A percentile compares a stretch with the other conserved stretches of the same genome.
phyloP scores from a whole-genome alignment of 148 eudicot genomes.

The Spergularia bocconei region DNA sequence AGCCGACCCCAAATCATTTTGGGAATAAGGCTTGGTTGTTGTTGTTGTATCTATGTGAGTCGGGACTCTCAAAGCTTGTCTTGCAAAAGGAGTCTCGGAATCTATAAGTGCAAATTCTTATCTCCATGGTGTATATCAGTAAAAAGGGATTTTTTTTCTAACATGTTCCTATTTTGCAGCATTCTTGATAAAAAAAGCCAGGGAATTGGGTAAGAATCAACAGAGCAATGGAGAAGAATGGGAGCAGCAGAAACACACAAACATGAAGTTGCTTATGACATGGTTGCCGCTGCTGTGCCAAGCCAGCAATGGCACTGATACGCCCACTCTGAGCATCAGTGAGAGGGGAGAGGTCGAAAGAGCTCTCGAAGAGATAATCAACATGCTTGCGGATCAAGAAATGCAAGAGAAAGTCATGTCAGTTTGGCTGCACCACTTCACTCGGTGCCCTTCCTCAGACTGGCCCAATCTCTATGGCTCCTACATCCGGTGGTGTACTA shows the following conservation, averaged over 20 bases:
- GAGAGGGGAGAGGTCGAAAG: conserved; percentile 59
- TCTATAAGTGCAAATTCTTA: no score
- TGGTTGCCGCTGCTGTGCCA: conserved; percentile 79
- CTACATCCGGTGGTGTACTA: conserved; percentile 59
- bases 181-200: conserved; percentile 70
- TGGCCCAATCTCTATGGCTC: conserved; percentile 80
- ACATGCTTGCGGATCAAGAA: conserved; percentile 38
- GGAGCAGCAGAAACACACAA: conserved; percentile 34
- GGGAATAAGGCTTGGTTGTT: no score
- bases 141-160: background rate
- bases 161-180: conserved; percentile 31
- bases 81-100: no score
- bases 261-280: conserved; percentile 50
- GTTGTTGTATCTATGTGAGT: no score
- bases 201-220: conserved; percentile 29
- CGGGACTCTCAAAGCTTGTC: no score
- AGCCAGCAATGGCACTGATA: conserved; percentile 66
- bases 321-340: conserved; percentile 50
- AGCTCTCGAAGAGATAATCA: conserved; percentile 53
- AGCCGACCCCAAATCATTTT: no score
- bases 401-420: conserved; percentile 67
- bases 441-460: conserved; percentile 61
- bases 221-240: conserved; percentile 27
- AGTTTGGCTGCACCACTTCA: conserved; percentile 78
- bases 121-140: background rate